A percentile compares a stretch with the other conserved stretches of the same genome.
These are phyloP conservation scores for Alternaria triticina DNA, from an alignment of 2,329 filamentous ascomycete genomes.

Conservation along the genomic window DNA sequence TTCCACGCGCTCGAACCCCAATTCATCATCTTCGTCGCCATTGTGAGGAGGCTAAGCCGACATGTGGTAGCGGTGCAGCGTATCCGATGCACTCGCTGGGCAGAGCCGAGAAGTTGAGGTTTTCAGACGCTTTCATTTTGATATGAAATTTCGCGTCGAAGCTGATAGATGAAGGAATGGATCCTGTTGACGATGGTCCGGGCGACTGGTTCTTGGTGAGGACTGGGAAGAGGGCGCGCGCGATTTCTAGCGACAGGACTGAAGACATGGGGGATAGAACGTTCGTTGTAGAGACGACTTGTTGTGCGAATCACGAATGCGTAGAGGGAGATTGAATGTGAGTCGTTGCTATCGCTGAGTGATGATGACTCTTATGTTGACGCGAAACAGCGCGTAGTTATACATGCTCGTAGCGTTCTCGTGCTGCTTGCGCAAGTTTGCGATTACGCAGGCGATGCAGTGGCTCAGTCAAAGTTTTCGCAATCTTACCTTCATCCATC, in stretches of 20 bases:
- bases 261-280: background rate
- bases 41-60: background rate
- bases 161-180: background rate
- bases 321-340: too few species aligned
- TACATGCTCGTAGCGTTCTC: background rate
- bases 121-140: too few species aligned
- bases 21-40: background rate
- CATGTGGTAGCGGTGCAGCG: background rate
- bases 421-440: background rate
- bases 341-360: background rate
- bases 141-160: background rate
- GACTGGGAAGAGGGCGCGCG: background rate
- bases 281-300: background rate
- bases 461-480: slow-evolving; percentile 2
- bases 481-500: background rate
- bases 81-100: too few species aligned
- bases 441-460: background rate
- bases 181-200: background rate
- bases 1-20: too few species aligned
- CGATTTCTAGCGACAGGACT: background rate
- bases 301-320: background rate
- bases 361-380: background rate
- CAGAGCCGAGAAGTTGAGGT: too few species aligned
- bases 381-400: background rate
- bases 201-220: background rate